phyloP scores from a whole-genome alignment of 768 basidiomycete species.

The Boletus patriciae region DNA sequence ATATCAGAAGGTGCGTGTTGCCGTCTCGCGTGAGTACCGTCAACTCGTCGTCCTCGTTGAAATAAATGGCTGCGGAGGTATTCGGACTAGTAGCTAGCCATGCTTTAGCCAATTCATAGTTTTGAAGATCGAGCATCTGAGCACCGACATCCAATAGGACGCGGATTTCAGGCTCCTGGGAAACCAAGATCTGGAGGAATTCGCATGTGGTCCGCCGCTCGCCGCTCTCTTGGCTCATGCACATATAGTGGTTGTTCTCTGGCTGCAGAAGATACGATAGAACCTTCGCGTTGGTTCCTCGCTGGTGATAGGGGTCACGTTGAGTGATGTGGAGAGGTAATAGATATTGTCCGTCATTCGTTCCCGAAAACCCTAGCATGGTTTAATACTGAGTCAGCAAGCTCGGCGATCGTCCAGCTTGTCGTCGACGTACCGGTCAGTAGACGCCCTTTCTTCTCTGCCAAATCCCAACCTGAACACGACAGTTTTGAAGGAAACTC shows the following conservation, averaged over 20 bases:
- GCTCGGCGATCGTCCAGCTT: no score
- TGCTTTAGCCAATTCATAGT: slow-evolving; percentile 37
- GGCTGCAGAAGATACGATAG: slow-evolving; percentile 32
- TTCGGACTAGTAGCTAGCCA: slow-evolving; percentile 39
- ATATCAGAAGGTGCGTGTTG: slow-evolving; percentile 24
- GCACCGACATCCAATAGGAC: slow-evolving; percentile 58
- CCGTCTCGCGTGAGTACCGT: slow-evolving; percentile 34
- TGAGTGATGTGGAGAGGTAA: slow-evolving; percentile 38
- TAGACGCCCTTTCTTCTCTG: slow-evolving; percentile 20
- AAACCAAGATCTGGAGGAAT: slow-evolving; percentile 34
- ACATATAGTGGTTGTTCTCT: slow-evolving; percentile 21
- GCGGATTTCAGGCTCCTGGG: slow-evolving; percentile 39
- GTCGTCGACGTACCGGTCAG: slow-evolving; percentile 16
- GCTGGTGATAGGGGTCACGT: slow-evolving; percentile 28
- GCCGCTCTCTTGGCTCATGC: slow-evolving; percentile 9
- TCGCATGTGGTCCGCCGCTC: slow-evolving; percentile 12
- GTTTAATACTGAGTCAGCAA: background rate
- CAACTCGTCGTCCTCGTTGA: slow-evolving; percentile 36
- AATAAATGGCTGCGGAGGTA: slow-evolving; percentile 33
- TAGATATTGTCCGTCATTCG: slow-evolving; percentile 41
- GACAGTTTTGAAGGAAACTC: slow-evolving; percentile 38
- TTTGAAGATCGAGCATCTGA: slow-evolving; percentile 53
- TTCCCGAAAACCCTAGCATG: slow-evolving; percentile 39
- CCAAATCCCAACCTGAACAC: slow-evolving; percentile 41
- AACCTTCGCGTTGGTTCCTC: slow-evolving; percentile 47